phyloP scores from a whole-genome alignment of 148 eudicot species.

The Rhododendron williamsianum region DNA sequence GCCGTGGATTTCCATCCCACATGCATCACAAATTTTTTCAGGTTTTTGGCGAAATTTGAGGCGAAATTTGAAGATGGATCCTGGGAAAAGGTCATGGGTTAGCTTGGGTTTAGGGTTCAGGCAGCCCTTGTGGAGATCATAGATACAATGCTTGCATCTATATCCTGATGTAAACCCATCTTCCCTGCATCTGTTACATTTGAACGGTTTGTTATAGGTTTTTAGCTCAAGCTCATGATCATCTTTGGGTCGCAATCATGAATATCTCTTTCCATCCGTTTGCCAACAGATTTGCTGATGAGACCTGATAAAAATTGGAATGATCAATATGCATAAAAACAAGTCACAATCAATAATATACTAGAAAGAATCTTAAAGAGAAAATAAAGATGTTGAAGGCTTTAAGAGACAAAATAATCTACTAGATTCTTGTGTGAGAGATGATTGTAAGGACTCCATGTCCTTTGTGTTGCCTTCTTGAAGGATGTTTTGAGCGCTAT shows the following conservation, averaged over 20 bases:
- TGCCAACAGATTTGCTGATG: not conserved
- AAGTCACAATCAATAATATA: not conserved
- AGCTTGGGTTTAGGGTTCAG: not conserved
- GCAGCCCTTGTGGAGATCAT: slow-evolving; percentile 10
- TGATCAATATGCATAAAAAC: not conserved
- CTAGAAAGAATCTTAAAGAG: no score
- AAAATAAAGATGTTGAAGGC: no score
- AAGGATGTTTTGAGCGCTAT: no score
- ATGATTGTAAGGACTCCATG: no score
- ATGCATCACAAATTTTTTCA: not conserved
- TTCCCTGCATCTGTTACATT: slow-evolving; percentile 16
- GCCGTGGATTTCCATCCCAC: slow-evolving; percentile 5
- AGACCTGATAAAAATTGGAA: not conserved
- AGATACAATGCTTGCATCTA: slow-evolving; percentile 7
- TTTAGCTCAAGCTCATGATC: not conserved
- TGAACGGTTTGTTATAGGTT: not conserved
- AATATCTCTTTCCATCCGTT: not conserved
- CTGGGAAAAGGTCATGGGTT: not conserved
- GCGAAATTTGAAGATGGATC: not conserved
- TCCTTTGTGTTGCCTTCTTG: no score
- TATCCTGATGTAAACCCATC: slow-evolving; percentile 6
- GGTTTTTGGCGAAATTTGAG: not conserved
- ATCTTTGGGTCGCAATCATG: not conserved
- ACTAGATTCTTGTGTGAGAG: no score
- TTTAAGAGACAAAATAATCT: no score